Base-by-base conservation (phyloP, 495 filamentous ascomycete genomes). In the Massariosphaeria phaeospora region DNA sequence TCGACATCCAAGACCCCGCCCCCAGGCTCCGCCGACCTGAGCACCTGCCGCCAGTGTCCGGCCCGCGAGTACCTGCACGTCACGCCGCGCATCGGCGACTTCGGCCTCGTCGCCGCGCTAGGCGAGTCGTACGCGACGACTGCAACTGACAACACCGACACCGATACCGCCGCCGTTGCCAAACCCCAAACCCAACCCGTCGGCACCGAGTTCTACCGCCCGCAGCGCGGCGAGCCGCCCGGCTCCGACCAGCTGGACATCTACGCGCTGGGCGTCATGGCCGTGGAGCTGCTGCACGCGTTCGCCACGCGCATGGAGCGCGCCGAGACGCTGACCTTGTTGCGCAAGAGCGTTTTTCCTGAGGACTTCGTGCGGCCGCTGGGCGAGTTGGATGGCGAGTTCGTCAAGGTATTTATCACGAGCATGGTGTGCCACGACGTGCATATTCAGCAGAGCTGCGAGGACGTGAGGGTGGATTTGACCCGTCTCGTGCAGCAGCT, bases 201-300 rank as follows among this genome's bases (percentile, higher is more conserved):
- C 2, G 73, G 73, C 5, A 75, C 73, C 8, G 58, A 59, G 21
- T 57, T 70, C 40, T 76, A 76, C 39, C 38, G 63, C 3, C 69
- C 73, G 20, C 34, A 47, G n/a, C 26, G 9, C 7, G 35, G 20
- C 24, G n/a, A n/a, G n/a, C n/a, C n/a, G n/a, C n/a, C n/a, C n/a
- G 18, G 31, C 21, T 6, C 25, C 12, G 54, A 65, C 38, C 67
- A 70, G 44, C 55, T 72, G 31, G 74, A 76, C 55, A 63, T 75
- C 0, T 76, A 63, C 45, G 63, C 69, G 11, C 46, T 75, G 7
- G 72, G 72, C 8, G 61, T 75, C 12, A 63, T 75, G 17, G 59
- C 60, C 3, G 67, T 73, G 36, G 72, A 75, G 61, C 49, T 74
- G 24, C 29, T 70, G 18, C 61, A 46, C 17, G 48, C 33, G 35